These are phyloP conservation scores for Jimgerdemannia lactiflua DNA, from an alignment of 192 early-diverging fungal species.

Conservation along the genomic window DNA sequence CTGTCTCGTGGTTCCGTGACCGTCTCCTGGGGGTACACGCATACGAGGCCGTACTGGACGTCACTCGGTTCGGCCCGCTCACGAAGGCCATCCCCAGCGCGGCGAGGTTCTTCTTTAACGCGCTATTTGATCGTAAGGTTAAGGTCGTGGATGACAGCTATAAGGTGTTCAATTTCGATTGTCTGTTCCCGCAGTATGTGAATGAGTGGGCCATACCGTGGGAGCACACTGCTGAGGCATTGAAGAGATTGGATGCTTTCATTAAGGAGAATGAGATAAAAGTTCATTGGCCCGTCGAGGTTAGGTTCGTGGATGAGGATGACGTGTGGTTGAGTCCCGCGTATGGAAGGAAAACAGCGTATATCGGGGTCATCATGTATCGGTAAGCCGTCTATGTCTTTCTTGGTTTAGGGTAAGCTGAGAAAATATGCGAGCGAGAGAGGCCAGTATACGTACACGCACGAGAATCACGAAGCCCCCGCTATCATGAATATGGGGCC, in stretches of 20 bases:
- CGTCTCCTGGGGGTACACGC: constrained; percentile 33
- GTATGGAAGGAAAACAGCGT: constrained; percentile 61
- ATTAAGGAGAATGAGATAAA: constrained; percentile 48
- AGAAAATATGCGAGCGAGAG: neutral
- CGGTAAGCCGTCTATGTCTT: constrained; percentile 29
- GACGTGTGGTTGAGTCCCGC: constrained; percentile 72
- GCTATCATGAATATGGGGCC: too few relatives aligned
- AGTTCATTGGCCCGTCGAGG: constrained; percentile 74
- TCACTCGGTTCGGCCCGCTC: constrained; percentile 45
- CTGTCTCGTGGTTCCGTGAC: constrained; percentile 24
- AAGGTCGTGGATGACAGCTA: constrained; percentile 61
- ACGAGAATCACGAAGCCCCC: neutral
- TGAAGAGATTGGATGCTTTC: constrained; percentile 51
- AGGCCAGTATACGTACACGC: too few relatives aligned
- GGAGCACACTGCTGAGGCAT: constrained; percentile 50
- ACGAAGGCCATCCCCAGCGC: constrained; percentile 39
- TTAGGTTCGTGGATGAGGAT: constrained; percentile 64
- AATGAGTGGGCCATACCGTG: constrained; percentile 77
- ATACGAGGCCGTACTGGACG: constrained; percentile 57
- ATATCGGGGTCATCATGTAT: constrained; percentile 79
- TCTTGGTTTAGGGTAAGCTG: neutral
- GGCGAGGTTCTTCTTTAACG: constrained; percentile 53
- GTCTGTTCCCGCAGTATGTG: constrained; percentile 66
- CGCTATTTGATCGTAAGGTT: constrained; percentile 39
- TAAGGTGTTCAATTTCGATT: constrained; percentile 67